Conservation (phyloP, 768 basidiomycete species). For the Piloderma croceum region DNA sequence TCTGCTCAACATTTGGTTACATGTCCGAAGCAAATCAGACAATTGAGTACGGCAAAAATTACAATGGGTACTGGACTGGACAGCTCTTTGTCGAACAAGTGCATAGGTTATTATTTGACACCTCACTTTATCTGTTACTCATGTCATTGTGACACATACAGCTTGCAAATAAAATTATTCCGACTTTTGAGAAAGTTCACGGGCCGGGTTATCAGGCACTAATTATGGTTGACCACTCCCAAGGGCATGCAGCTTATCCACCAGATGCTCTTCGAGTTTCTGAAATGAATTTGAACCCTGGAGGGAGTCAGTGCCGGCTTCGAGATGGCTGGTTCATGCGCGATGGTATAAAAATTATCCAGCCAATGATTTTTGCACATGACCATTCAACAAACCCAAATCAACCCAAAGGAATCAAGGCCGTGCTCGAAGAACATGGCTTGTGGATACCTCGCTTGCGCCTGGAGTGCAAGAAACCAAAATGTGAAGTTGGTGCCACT, state of each 20-base stretch:
- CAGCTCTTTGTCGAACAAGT: slow-evolving; percentile 30
- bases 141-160: slow-evolving; percentile 3
- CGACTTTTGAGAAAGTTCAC: slow-evolving; percentile 14
- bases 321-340: slow-evolving; percentile 28
- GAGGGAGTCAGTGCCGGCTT: slow-evolving; percentile 33
- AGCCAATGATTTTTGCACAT: slow-evolving; percentile 31
- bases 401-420: slow-evolving; percentile 29
- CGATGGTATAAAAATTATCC: slow-evolving; percentile 20
- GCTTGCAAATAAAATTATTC: slow-evolving; percentile 18
- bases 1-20: slow-evolving; percentile 29
- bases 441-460: slow-evolving; percentile 13
- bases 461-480: slow-evolving; percentile 12
- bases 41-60: slow-evolving; percentile 39
- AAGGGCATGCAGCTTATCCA: slow-evolving; percentile 35
- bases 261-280: slow-evolving; percentile 29
- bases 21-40: slow-evolving; percentile 26
- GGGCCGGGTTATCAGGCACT: slow-evolving; percentile 26
- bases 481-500: background rate
- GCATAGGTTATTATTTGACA: background rate
- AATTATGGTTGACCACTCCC: slow-evolving; percentile 38
- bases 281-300: slow-evolving; percentile 33
- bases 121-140: background rate
- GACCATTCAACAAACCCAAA: slow-evolving; percentile 26
- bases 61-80: slow-evolving; percentile 36
- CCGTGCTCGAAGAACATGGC: slow-evolving; percentile 23